These are phyloP conservation scores for Ceratobasidium theobromae DNA, from an alignment of 1,284 basidiomycete species.

Conservation along the genomic window DNA sequence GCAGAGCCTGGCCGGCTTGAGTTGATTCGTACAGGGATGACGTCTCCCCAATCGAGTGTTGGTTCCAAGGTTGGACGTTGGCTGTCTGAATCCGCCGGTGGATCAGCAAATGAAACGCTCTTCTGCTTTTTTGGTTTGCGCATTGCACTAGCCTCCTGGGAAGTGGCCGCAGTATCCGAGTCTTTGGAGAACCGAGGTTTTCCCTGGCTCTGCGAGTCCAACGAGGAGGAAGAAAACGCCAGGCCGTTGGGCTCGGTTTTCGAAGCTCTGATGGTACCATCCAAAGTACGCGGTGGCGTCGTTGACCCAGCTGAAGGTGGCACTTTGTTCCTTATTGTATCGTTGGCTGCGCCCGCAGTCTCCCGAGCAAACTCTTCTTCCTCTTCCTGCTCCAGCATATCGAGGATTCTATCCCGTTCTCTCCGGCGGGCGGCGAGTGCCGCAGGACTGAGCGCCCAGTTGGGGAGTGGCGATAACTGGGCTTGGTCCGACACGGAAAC, in stretches of 20 bases:
- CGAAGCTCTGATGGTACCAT: not conserved
- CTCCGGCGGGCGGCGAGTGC: conserved; percentile 53
- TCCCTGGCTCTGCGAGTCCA: not conserved
- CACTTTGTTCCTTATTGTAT: not conserved
- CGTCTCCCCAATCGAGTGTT: conserved; percentile 54
- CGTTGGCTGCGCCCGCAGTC: conserved; percentile 39
- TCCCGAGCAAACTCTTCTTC: conserved; percentile 42
- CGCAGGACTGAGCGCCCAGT: conserved; percentile 38
- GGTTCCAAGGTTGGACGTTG: not conserved
- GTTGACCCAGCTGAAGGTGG: not conserved
- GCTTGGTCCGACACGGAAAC: conserved; percentile 49
- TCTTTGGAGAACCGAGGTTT: not conserved
- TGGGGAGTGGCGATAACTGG: conserved; percentile 52
- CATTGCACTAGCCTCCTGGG: not conserved
- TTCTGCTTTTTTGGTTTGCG: conserved; percentile 52
- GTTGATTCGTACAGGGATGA: conserved; percentile 54
- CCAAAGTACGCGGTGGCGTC: conserved; percentile 4
- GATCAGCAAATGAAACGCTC: conserved; percentile 62
- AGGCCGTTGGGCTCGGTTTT: not conserved
- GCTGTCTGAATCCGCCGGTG: conserved; percentile 37
- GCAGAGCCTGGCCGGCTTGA: conserved; percentile 46
- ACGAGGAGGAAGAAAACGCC: not conserved
- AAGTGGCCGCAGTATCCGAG: not conserved
- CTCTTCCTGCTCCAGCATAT: conserved; percentile 71
- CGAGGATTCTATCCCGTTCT: conserved; percentile 64